A percentile compares a stretch with the other conserved stretches of the same genome.
These are phyloP conservation scores for Crepidotus variabilis DNA, from an alignment of 768 basidiomycete species.

Conservation along the genomic window DNA sequence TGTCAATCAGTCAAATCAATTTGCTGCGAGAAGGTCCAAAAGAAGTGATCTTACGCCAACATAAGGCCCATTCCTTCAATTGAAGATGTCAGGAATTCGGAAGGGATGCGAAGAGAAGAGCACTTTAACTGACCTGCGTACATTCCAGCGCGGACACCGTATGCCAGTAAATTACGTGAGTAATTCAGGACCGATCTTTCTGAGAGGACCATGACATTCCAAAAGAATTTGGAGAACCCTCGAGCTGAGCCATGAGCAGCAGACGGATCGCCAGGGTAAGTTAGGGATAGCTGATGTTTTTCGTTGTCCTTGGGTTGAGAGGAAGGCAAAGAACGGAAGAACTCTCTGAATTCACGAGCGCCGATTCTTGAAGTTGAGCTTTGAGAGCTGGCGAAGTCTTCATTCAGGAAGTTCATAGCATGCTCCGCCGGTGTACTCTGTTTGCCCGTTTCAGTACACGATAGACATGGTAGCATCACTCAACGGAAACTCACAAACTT, in stretches of 20 bases:
- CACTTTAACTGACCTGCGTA: constrained; percentile 34
- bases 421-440: constrained; percentile 53
- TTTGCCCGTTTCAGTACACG: constrained; percentile 15
- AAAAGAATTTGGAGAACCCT: constrained; percentile 25
- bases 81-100: neutral
- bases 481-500: constrained; percentile 25
- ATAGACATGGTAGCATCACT: constrained; percentile 13
- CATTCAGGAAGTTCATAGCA: constrained; percentile 54
- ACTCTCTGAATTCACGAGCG: constrained; percentile 29
- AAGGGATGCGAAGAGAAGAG: neutral
- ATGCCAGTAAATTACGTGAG: constrained; percentile 50
- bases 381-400: constrained; percentile 31
- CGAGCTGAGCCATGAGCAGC: constrained; percentile 25
- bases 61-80: constrained; percentile 38
- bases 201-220: constrained; percentile 43
- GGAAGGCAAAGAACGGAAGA: constrained; percentile 23
- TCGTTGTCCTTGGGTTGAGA: neutral
- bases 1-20: constrained; percentile 13
- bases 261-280: constrained; percentile 1
- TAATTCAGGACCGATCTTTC: constrained; percentile 49
- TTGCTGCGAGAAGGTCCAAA: constrained; percentile 18
- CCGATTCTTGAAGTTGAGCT: constrained; percentile 13
- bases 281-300: constrained; percentile 1
- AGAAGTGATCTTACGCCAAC: constrained; percentile 30
- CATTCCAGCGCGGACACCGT: constrained; percentile 54